Percentiles rank a stretch among this genome's conserved stretches.
Conservation (phyloP, 2,329 filamentous ascomycete genomes). For the Stemphylium lycopersici region DNA sequence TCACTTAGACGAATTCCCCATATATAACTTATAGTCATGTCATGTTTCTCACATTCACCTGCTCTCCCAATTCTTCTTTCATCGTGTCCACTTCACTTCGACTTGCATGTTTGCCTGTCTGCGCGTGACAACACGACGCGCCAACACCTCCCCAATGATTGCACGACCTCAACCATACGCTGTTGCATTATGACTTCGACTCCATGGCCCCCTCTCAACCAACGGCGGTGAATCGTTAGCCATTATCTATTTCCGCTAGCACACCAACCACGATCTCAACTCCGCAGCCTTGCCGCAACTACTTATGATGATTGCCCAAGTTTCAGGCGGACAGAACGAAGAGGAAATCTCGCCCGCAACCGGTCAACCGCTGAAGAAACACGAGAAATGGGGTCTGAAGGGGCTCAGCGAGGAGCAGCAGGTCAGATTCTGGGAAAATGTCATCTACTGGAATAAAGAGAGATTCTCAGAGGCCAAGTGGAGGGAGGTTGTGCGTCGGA, state of each 20-base stretch:
- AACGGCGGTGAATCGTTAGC: too few relatives aligned
- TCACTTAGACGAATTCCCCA: slow-evolving; percentile 21
- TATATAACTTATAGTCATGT: background rate
- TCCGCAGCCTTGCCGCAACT: too few relatives aligned
- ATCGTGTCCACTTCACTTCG: slow-evolving; percentile 3
- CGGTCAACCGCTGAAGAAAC: slow-evolving; percentile 9
- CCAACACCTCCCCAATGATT: background rate
- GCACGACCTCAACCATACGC: background rate
- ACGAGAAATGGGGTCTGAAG: slow-evolving; percentile 25
- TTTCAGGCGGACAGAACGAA: background rate
- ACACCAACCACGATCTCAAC: too few relatives aligned
- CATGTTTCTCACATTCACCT: background rate
- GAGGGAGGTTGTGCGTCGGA: slow-evolving; percentile 5
- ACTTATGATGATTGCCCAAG: background rate
- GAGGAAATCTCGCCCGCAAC: background rate
- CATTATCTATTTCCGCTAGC: too few relatives aligned
- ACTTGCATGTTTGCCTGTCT: slow-evolving; percentile 9
- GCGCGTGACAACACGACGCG: background rate
- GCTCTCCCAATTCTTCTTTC: background rate
- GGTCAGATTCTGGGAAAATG: slow-evolving; percentile 9
- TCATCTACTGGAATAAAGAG: slow-evolving; percentile 15
- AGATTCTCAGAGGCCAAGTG: slow-evolving; percentile 20
- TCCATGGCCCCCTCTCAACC: too few relatives aligned
- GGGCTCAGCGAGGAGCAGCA: slow-evolving; percentile 16
- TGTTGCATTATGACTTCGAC: too few relatives aligned